phyloP scores from a whole-genome alignment of 768 basidiomycete species.

The Mycena galopus region DNA sequence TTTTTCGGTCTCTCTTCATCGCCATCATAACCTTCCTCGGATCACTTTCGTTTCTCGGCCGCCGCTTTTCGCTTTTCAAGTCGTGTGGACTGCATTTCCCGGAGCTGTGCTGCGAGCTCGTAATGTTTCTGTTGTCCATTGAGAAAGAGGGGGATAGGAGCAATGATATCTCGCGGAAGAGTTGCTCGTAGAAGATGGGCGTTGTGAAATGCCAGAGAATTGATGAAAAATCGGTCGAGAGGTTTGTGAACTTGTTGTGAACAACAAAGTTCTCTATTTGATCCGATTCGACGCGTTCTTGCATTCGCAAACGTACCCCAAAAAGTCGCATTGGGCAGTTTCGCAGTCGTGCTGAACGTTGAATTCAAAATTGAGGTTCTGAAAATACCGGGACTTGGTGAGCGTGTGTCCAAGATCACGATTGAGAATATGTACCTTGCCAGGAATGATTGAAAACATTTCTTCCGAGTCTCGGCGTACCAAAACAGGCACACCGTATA shows the following conservation, averaged over 20 bases:
- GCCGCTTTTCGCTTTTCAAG: background rate
- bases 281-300: conserved; percentile 34
- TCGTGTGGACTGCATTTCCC: background rate
- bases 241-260: conserved; percentile 32
- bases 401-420: background rate
- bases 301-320: conserved; percentile 19
- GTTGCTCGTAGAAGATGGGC: conserved; percentile 9
- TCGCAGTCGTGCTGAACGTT: conserved; percentile 11
- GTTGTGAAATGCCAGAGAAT: conserved; percentile 35
- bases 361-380: conserved; percentile 35
- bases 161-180: conserved; percentile 9
- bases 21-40: no score
- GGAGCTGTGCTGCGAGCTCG: conserved; percentile 5
- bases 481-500: conserved; percentile 12
- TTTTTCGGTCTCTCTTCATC: no score
- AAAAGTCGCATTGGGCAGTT: conserved; percentile 20
- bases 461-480: background rate
- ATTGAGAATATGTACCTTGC: background rate
- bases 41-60: no score
- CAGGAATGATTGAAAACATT: background rate
- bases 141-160: conserved; percentile 10
- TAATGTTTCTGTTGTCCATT: background rate
- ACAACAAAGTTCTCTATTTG: conserved; percentile 17
- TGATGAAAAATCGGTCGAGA: conserved; percentile 37
- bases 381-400: background rate